Percentiles rank a stretch among this genome's conserved stretches.
phyloP scores from a whole-genome alignment of 352 stramenopile species.

The Globisporangium irregulare region DNA sequence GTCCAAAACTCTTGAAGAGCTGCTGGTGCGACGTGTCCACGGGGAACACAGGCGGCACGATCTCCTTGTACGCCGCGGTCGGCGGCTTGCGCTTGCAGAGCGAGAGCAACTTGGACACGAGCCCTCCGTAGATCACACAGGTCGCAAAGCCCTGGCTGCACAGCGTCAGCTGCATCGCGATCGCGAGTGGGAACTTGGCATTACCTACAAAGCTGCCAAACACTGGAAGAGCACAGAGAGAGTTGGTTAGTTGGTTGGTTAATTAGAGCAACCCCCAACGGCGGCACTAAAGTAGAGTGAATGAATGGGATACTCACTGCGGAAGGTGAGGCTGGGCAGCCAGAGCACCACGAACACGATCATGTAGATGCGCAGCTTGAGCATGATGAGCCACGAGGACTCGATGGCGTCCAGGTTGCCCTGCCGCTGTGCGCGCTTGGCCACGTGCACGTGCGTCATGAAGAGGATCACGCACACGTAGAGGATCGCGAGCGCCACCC shows the following conservation, averaged over 20 bases:
- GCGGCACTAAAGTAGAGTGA: neutral
- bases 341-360: slow-evolving; percentile 67
- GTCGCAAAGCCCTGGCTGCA: slow-evolving; percentile 62
- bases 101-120: slow-evolving; percentile 37
- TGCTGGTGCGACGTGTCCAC: slow-evolving; percentile 16
- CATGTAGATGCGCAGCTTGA: slow-evolving; percentile 71
- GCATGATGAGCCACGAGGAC: slow-evolving; percentile 58
- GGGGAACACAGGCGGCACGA: slow-evolving; percentile 32
- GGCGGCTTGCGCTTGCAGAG: slow-evolving; percentile 26
- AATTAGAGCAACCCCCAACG: neutral
- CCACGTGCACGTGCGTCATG: slow-evolving; percentile 57
- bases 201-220: slow-evolving; percentile 40
- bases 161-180: slow-evolving; percentile 66
- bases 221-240: slow-evolving; percentile 27
- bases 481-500: slow-evolving; percentile 55
- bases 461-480: slow-evolving; percentile 71
- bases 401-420: slow-evolving; percentile 64
- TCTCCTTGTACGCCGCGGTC: slow-evolving; percentile 29
- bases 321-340: slow-evolving; percentile 58
- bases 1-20: slow-evolving; percentile 35
- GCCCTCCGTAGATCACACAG: slow-evolving; percentile 60
- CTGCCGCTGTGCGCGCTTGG: slow-evolving; percentile 30
- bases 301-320: slow-evolving; percentile 32
- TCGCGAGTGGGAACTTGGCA: slow-evolving; percentile 44
- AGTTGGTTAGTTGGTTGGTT: neutral